Percentiles rank a stretch among this genome's conserved stretches.
These are phyloP conservation scores for Trichosporon asahii DNA, from an alignment of 1,284 basidiomycete genomes.

Conservation along the genomic window DNA sequence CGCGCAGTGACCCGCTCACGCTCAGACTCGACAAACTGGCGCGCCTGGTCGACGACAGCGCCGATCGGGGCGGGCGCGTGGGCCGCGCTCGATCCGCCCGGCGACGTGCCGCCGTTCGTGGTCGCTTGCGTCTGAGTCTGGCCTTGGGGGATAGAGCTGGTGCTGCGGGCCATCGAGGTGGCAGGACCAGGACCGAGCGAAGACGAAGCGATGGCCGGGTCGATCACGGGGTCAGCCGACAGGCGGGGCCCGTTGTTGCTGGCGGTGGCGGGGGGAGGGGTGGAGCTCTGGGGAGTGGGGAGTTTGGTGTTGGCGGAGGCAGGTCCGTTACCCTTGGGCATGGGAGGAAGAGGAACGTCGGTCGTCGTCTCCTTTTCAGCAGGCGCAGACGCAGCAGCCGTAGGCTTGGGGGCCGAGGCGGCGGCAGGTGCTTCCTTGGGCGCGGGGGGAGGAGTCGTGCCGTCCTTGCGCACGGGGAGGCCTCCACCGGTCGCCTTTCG, in stretches of 20 bases:
- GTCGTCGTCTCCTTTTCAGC: slow-evolving; percentile 7
- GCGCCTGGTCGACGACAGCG: slow-evolving; percentile 58
- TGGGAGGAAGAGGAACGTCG: slow-evolving; percentile 4
- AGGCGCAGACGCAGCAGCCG: slow-evolving; percentile 29
- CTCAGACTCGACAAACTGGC: slow-evolving; percentile 84
- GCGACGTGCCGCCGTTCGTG: slow-evolving; percentile 22
- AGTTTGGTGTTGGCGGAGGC: slow-evolving; percentile 19
- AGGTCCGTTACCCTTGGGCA: slow-evolving; percentile 25
- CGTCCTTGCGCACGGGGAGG: slow-evolving; percentile 17
- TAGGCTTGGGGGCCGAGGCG: slow-evolving; percentile 15
- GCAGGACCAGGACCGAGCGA: slow-evolving; percentile 20
- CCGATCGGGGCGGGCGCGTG: slow-evolving; percentile 23
- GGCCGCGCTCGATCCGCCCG: slow-evolving; percentile 11
- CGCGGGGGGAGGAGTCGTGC: not conserved
- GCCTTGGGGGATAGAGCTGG: slow-evolving; percentile 21
- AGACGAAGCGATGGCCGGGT: slow-evolving; percentile 25
- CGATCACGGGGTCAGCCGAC: slow-evolving; percentile 29
- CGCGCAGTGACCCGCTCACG: slow-evolving; percentile 83
- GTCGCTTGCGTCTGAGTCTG: slow-evolving; percentile 1
- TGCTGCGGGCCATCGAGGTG: slow-evolving; percentile 23
- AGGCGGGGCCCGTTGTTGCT: slow-evolving; percentile 13
- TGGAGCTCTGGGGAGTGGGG: slow-evolving; percentile 1
- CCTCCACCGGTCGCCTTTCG: slow-evolving; percentile 52
- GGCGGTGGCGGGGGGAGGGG: slow-evolving; percentile 14
- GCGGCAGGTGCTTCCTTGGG: slow-evolving; percentile 12